Evolutionary conservation across 1,284 basidiomycete genomes (phyloP), one percentile per base, ranked within the genome.

Genomic region (Rhodotorula glutinis): DNA sequence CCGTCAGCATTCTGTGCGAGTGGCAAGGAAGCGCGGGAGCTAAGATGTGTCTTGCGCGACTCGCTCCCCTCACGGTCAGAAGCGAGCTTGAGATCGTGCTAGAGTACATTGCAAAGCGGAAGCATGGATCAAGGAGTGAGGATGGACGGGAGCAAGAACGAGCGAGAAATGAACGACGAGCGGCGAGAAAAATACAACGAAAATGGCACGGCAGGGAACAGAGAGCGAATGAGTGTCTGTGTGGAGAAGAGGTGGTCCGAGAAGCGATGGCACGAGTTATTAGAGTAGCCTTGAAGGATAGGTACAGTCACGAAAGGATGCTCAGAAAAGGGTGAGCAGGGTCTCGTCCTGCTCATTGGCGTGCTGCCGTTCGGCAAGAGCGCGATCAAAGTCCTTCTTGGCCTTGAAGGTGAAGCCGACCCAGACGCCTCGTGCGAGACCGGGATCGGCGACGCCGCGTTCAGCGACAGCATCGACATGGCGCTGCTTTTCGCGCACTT

Each of bases 401-500:
- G 65, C 71, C 62, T 75, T 76, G 66, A 98, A 98, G 3, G 96
- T 98, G 78, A 98, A 99, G 4, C 96, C 95, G 67, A 96, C 91
- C 91, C 91, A 96, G 54, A 95, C 88, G 5, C 91, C 92, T 41
- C 92, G 82, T 13, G 83, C 80, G 73, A 86, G 82, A 5, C 84
- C 81, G 19, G 70, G 71, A 25, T 51, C 66, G 7, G 54, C 49
- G 62, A 90, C 87, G 10, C 92, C 90, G 78, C 89, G 90, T 82
- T 97, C 94, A 78, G 85, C 85, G 33, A 98, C 91, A 61, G 85
- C 85, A 59, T 97, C 95, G 52, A 99, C 94, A 78, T 96, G 93
- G 75, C 83, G 83, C 81, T 97, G 93, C 81, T 98, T 99, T 82
- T 98, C 96, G 80, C 91, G 88, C 11, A 99, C 96, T 80, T 99